Base-by-base conservation (phyloP, 2,329 filamentous ascomycete genomes). In the Furcasterigmium sp. region DNA sequence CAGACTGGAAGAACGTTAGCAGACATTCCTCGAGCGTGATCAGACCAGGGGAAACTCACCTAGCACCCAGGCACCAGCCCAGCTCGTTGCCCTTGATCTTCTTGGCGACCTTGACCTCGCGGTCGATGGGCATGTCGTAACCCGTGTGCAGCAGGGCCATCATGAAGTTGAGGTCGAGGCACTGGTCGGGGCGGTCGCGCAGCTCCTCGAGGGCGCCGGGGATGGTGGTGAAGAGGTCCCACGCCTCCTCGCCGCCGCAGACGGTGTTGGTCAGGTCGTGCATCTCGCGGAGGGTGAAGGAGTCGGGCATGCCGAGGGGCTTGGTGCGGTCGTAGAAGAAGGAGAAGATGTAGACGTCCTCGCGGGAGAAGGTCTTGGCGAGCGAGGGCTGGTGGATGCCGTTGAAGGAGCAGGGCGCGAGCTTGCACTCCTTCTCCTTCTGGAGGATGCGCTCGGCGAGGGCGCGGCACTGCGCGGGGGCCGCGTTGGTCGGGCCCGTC, bases 51-150 rank as follows among this genome's bases (percentile, higher is more conserved):
- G 19, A 29, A 44, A 59, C 84, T 70, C 73, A 93, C 88, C 89
- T 95, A 52, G 93, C 93, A 64, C 93, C 93, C 59, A 98, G 75
- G 70, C 91, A 97, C 93, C 93, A 98, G 30, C 93, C 93, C 56
- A 98, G 70, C 71, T 98, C 94, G 64, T 96, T 96, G 44, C 83
- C 84, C 72, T 94, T 91, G 60, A 98, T 95, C 77, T 96, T 95
- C 85, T 98, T 98, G 47, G 91, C 93, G 60, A 96, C 95, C 75
- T 87, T 91, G 52, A 98, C 90, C 67, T 98, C 93, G 30, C 94
- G 80, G 53, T 95, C 88, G 56, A 97, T 84, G 4, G 91, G 91
- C 89, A 98, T 96, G 54, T 97, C 93, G 58, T 98, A 98, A 3
- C 93, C 93, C 6, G 89, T 95, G 66, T 97, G 91, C 43, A 97